Conservation (phyloP, 208 protist genomes). For the Angomonas ambiguus region DNA sequence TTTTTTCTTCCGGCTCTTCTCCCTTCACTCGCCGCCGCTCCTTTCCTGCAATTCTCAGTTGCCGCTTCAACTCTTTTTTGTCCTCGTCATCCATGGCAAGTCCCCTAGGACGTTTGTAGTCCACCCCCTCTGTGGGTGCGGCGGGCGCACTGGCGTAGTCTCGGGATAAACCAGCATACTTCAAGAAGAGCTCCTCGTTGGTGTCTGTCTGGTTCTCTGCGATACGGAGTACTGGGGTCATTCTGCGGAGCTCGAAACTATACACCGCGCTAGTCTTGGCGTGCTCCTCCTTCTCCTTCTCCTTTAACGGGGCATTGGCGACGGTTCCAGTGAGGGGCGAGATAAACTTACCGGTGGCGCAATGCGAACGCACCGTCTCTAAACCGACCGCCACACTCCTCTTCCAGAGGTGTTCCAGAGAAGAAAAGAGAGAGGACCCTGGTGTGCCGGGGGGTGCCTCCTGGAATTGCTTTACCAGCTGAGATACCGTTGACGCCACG, state of each 20-base stretch:
- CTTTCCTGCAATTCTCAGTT: slow-evolving; percentile 27
- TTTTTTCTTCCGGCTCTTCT: neutral
- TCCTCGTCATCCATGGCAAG: slow-evolving; percentile 38
- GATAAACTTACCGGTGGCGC: slow-evolving; percentile 10
- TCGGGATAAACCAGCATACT: slow-evolving; percentile 29
- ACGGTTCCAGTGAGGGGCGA: slow-evolving; percentile 17
- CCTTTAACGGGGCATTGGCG: slow-evolving; percentile 2
- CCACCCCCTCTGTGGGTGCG: slow-evolving; percentile 9
- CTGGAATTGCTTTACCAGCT: neutral
- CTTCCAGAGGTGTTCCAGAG: slow-evolving; percentile 13
- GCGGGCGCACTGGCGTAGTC: slow-evolving; percentile 32
- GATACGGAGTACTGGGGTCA: slow-evolving; percentile 55
- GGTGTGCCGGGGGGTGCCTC: neutral
- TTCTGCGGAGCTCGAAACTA: slow-evolving; percentile 87
- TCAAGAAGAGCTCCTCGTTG: slow-evolving; percentile 2
- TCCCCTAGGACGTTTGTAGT: slow-evolving; percentile 15
- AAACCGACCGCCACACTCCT: slow-evolving; percentile 13
- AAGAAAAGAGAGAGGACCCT: neutral
- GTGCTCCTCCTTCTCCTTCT: neutral
- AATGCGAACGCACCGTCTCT: slow-evolving; percentile 2
- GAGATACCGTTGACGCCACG: neutral
- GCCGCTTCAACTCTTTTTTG: slow-evolving; percentile 26
- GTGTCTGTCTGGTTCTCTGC: neutral
- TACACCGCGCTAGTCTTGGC: slow-evolving; percentile 38
- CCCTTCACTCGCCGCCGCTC: neutral